Evolutionary conservation across 2,329 filamentous ascomycete species (phyloP).

Genomic region (Penicillium sp.): DNA sequence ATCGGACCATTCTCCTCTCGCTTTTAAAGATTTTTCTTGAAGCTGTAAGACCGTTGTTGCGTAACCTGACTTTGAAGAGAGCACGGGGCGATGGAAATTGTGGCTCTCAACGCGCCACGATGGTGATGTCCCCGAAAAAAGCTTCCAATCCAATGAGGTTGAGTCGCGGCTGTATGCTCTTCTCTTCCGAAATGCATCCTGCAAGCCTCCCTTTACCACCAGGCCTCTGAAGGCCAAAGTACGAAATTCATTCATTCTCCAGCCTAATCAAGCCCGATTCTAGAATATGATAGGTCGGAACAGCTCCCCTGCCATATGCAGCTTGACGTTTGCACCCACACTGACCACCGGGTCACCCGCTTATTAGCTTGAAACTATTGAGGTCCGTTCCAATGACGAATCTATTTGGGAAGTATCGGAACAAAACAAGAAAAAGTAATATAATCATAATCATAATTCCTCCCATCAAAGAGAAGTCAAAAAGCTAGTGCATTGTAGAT

Average conservation of each 20-base stretch:
- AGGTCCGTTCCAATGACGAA: not conserved
- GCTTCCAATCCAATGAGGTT: slow-evolving; percentile 4
- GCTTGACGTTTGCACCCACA: not conserved
- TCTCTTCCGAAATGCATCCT: slow-evolving; percentile 9
- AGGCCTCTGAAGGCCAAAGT: not conserved
- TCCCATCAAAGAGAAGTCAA: not conserved
- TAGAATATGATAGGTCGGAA: slow-evolving; percentile 9
- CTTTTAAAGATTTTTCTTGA: slow-evolving; percentile 14
- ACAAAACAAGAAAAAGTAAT: not conserved
- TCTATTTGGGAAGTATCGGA: not conserved
- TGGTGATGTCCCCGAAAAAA: not conserved
- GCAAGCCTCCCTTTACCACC: slow-evolving; percentile 4
- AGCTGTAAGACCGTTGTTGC: slow-evolving; percentile 6
- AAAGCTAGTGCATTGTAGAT: slow-evolving; percentile 4
- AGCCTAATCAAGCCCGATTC: not conserved
- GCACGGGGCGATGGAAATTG: not conserved
- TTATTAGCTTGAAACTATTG: slow-evolving; percentile 6
- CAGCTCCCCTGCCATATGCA: slow-evolving; percentile 1
- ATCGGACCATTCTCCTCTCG: slow-evolving; percentile 44
- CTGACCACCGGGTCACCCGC: not conserved
- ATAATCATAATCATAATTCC: not conserved
- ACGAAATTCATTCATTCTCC: not conserved
- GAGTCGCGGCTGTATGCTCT: slow-evolving; percentile 4
- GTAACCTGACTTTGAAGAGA: not conserved
- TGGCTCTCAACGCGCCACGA: slow-evolving; percentile 4